These are phyloP conservation scores for Carex kokanica DNA, from an alignment of 176 grass and related monocot species.

Conservation along the genomic window DNA sequence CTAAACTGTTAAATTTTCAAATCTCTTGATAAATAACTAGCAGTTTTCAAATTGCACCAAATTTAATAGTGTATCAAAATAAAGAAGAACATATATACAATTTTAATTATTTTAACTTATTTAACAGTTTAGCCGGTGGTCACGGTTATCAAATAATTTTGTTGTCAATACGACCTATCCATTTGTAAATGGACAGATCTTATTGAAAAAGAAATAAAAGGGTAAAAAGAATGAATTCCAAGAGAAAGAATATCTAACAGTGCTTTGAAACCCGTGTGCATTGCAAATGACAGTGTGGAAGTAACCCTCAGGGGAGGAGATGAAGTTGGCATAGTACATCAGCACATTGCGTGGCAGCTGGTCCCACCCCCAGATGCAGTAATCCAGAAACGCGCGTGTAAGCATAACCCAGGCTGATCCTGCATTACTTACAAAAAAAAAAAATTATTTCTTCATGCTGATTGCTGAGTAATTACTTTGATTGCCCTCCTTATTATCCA, in stretches of 20 bases:
- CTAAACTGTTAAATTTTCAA: neutral
- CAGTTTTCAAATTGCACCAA: neutral
- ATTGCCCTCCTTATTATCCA: neutral
- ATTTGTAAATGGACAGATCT: neutral
- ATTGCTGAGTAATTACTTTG: neutral
- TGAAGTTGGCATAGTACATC: constrained; percentile 91
- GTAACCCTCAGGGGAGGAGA: constrained; percentile 92
- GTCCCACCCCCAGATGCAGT: constrained; percentile 86
- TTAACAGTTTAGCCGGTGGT: neutral
- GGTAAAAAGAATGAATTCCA: neutral
- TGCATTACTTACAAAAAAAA: constrained; percentile 20
- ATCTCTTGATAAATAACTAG: neutral
- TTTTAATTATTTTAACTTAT: too few relatives aligned
- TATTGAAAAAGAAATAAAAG: neutral
- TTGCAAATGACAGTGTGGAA: constrained; percentile 94
- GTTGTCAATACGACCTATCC: neutral
- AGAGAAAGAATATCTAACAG: constrained; percentile 28
- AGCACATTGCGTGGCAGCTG: constrained; percentile 74
- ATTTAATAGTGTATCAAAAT: neutral
- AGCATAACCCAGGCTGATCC: constrained; percentile 97
- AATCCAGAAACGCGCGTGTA: constrained; percentile 65
- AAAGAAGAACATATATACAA: too few relatives aligned
- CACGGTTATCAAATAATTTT: neutral
- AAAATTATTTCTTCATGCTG: neutral
- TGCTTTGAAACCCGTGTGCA: constrained; percentile 50